Conservation (phyloP, 176 grass and related monocot species). For the Typha latifolia region DNA sequence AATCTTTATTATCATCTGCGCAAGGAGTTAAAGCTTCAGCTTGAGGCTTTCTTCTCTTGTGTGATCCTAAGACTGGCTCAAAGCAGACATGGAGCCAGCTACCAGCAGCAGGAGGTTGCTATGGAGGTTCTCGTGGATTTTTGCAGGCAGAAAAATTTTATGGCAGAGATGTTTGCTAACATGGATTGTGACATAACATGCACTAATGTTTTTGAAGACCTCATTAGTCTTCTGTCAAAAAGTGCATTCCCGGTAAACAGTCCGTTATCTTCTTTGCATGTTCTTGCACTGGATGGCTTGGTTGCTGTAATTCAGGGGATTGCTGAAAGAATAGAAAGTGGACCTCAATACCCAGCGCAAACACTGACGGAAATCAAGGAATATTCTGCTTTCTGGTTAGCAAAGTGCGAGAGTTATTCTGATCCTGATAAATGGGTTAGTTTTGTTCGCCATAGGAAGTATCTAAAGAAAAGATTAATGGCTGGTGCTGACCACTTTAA, state of each 20-base stretch:
- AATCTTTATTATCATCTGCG: slow-evolving; percentile 89
- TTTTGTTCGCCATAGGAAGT: slow-evolving; percentile 73
- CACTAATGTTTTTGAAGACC: slow-evolving; percentile 90
- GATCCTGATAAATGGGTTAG: slow-evolving; percentile 81
- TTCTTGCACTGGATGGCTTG: slow-evolving; percentile 86
- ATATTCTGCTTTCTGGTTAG: slow-evolving; percentile 88
- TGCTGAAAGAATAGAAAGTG: slow-evolving; percentile 52
- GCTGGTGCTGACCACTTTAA: slow-evolving; percentile 91
- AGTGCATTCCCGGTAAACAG: slow-evolving; percentile 89
- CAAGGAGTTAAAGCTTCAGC: slow-evolving; percentile 72
- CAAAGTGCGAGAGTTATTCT: slow-evolving; percentile 48
- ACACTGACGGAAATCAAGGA: slow-evolving; percentile 50
- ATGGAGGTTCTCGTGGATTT: slow-evolving; percentile 93
- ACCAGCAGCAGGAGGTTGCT: slow-evolving; percentile 92
- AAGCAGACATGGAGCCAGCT: slow-evolving; percentile 76
- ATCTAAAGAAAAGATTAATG: slow-evolving; percentile 80
- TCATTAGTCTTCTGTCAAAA: slow-evolving; percentile 84
- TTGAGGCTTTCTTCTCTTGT: slow-evolving; percentile 94
- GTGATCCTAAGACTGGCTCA: slow-evolving; percentile 82
- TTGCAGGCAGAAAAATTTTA: slow-evolving; percentile 91
- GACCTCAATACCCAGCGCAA: slow-evolving; percentile 42
- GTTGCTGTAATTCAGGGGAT: slow-evolving; percentile 70
- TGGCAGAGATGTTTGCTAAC: slow-evolving; percentile 97
- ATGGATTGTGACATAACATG: slow-evolving; percentile 94
- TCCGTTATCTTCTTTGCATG: slow-evolving; percentile 74